phyloP scores from a whole-genome alignment of 192 early-diverging fungal species.

The Spinellus fusiger region DNA sequence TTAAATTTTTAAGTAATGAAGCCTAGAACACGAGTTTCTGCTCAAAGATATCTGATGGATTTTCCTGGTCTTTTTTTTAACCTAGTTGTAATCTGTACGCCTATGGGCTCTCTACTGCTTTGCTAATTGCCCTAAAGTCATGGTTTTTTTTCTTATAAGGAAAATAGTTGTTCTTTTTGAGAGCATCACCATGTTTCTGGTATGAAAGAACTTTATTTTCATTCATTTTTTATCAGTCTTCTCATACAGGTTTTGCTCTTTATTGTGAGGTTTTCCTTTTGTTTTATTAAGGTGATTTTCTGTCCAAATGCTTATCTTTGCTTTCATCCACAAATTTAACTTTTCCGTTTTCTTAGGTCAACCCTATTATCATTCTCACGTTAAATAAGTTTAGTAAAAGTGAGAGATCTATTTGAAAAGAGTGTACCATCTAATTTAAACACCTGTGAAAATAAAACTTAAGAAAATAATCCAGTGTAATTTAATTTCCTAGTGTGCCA shows the following conservation, averaged over 20 bases:
- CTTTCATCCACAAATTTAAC: neutral
- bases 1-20: too few relatives aligned
- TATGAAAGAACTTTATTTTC: neutral
- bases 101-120: neutral
- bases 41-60: constrained; percentile 3
- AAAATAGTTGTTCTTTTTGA: constrained; percentile 2
- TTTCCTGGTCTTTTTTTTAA: constrained; percentile 3
- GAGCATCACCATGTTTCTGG: neutral
- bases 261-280: constrained; percentile 1
- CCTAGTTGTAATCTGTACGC: neutral
- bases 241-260: neutral
- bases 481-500: too few relatives aligned
- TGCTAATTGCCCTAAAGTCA: constrained; percentile 1
- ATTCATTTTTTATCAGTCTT: neutral
- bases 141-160: neutral
- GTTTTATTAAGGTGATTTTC: constrained; percentile 2
- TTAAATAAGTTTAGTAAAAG: constrained; percentile 3
- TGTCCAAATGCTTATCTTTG: neutral
- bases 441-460: too few relatives aligned
- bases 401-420: constrained; percentile 3
- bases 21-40: too few relatives aligned
- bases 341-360: neutral
- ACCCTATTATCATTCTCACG: neutral
- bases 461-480: too few relatives aligned
- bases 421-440: neutral